A percentile compares a stretch with the other conserved stretches of the same genome.
Conservation (phyloP, 1,139 yeast species). For the Candida mesenterica region DNA sequence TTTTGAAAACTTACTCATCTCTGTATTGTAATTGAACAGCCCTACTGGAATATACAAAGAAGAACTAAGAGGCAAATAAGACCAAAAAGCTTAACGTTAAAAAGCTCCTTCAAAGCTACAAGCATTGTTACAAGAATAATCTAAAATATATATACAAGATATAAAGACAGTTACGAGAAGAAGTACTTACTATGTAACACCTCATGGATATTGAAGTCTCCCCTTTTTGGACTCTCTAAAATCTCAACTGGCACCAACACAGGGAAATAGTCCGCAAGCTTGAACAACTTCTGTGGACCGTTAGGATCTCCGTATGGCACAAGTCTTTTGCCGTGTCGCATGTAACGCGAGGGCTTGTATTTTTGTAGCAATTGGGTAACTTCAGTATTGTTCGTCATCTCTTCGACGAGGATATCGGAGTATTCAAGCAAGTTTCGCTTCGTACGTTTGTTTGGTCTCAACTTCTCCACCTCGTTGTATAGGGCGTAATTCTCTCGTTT, state of each 20-base stretch:
- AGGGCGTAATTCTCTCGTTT: conserved; percentile 21
- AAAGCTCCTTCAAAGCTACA: too few relatives aligned
- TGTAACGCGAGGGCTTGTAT: conserved; percentile 8
- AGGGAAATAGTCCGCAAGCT: conserved; percentile 15
- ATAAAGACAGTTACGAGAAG: conserved; percentile 42
- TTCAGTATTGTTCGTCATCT: conserved; percentile 10
- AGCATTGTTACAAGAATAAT: too few relatives aligned
- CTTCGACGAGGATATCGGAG: conserved; percentile 15
- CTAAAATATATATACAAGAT: too few relatives aligned
- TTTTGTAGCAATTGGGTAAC: conserved; percentile 4
- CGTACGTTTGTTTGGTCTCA: conserved; percentile 15
- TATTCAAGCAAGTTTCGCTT: conserved; percentile 2
- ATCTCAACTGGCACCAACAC: conserved; percentile 26
- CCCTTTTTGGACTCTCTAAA: conserved; percentile 29
- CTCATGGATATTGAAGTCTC: conserved; percentile 31
- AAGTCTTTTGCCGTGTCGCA: conserved; percentile 1
- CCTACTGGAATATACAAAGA: too few relatives aligned
- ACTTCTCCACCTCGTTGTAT: conserved; percentile 10
- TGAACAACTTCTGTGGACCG: neutral
- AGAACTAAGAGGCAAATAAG: too few relatives aligned
- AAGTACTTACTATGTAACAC: conserved; percentile 38
- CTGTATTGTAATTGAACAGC: too few relatives aligned
- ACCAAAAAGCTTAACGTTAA: too few relatives aligned
- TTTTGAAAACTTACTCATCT: too few relatives aligned
- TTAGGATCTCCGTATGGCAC: neutral